These are phyloP conservation scores for Colletotrichum aenigma DNA, from an alignment of 2,329 filamentous ascomycete species.

Conservation along the genomic window DNA sequence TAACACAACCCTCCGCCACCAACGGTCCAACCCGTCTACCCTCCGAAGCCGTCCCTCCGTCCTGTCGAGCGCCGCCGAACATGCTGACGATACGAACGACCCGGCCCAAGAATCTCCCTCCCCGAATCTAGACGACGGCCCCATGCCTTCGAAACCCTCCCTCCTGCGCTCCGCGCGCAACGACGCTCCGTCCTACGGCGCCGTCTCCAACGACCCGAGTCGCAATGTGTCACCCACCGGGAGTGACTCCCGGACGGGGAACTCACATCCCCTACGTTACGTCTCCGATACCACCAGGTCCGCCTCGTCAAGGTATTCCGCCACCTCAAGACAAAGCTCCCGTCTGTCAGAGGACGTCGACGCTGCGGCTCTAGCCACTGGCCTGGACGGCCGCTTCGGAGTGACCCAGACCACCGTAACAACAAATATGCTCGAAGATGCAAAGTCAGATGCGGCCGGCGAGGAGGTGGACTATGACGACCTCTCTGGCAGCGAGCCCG, in stretches of 20 bases:
- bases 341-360: constrained; percentile 54
- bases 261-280: constrained; percentile 35
- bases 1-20: constrained; percentile 5
- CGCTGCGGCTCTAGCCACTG: constrained; percentile 53
- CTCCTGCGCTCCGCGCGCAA: constrained; percentile 31
- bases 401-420: constrained; percentile 52
- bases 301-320: constrained; percentile 29
- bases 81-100: constrained; percentile 19
- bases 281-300: constrained; percentile 37
- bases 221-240: constrained; percentile 39
- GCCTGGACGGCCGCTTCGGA: constrained; percentile 58
- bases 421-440: constrained; percentile 47
- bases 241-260: constrained; percentile 34
- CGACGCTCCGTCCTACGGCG: constrained; percentile 40
- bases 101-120: not conserved
- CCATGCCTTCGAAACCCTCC: constrained; percentile 31
- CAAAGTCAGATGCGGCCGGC: constrained; percentile 22
- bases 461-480: constrained; percentile 31
- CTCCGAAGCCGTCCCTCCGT: constrained; percentile 4
- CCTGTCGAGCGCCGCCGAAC: constrained; percentile 12
- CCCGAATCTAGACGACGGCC: constrained; percentile 17
- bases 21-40: not conserved
- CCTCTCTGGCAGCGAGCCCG: constrained; percentile 37
- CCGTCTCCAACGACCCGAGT: constrained; percentile 38
- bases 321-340: constrained; percentile 34